A percentile compares a stretch with the other conserved stretches of the same genome.
These are phyloP conservation scores for Ustilago esculenta DNA, from an alignment of 1,284 basidiomycete species.

Conservation along the genomic window DNA sequence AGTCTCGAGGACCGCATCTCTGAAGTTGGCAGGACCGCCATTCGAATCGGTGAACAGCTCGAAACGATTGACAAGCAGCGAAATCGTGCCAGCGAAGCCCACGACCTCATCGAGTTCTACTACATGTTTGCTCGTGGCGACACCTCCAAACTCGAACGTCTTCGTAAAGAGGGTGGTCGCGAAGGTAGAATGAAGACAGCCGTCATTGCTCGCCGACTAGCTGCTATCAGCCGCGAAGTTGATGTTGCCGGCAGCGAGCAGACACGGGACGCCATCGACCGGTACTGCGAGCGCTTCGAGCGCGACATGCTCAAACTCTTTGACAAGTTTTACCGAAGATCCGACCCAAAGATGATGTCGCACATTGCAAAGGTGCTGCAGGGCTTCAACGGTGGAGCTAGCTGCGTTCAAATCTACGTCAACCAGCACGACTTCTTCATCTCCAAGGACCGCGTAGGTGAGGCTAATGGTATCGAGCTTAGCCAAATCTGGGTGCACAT, in stretches of 20 bases:
- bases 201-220: conserved; percentile 85
- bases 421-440: conserved; percentile 87
- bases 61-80: conserved; percentile 93
- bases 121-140: conserved; percentile 90
- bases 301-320: conserved; percentile 97
- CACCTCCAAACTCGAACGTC: conserved; percentile 77
- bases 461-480: conserved; percentile 73
- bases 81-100: conserved; percentile 90
- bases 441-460: conserved; percentile 74
- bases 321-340: conserved; percentile 84
- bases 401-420: conserved; percentile 97
- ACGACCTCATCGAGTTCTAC: conserved; percentile 94
- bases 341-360: conserved; percentile 99
- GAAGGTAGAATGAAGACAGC: conserved; percentile 89
- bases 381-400: conserved; percentile 96
- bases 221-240: conserved; percentile 88
- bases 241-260: conserved; percentile 68
- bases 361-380: conserved; percentile 96
- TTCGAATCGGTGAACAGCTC: conserved; percentile 91
- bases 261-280: conserved; percentile 76
- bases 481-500: conserved; percentile 78
- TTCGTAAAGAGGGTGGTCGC: conserved; percentile 78
- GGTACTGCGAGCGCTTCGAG: conserved; percentile 97
- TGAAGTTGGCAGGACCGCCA: conserved; percentile 91
- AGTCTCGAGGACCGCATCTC: conserved; percentile 73